Conservation (phyloP, 73 alveolate genomes). For the Effrenium voratum region DNA sequence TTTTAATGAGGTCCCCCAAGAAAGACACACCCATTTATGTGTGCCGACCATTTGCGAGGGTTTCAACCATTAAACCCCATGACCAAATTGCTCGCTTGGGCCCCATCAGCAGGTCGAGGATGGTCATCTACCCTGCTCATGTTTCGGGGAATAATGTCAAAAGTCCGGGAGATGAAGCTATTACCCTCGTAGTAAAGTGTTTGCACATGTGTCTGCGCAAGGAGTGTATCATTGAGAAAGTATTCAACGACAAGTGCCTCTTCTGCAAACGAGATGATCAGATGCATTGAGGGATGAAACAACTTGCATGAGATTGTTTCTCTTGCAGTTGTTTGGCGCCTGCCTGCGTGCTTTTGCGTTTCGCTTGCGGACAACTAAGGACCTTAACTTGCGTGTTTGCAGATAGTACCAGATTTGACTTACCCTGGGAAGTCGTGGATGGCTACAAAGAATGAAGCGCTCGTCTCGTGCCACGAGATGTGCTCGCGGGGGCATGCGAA, state of each 20-base stretch:
- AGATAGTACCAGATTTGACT: conserved; percentile 51
- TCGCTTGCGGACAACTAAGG: no score
- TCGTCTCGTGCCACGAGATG: not conserved
- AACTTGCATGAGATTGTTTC: not conserved
- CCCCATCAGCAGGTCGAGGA: no score
- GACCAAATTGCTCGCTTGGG: no score
- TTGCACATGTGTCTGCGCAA: no score
- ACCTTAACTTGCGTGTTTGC: conserved; percentile 87
- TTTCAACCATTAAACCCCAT: no score
- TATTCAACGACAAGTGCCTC: conserved; percentile 58
- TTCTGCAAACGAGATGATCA: not conserved
- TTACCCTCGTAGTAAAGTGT: no score
- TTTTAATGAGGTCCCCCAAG: no score
- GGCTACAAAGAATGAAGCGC: conserved; percentile 38
- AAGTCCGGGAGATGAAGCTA: no score
- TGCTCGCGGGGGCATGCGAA: not conserved
- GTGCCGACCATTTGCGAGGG: no score
- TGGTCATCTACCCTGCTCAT: no score
- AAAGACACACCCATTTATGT: no score
- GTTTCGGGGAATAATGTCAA: no score
- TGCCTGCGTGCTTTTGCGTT: not conserved
- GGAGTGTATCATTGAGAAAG: conserved; percentile 80
- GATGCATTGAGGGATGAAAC: not conserved
- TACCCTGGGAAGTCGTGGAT: conserved; percentile 72
- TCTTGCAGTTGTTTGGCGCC: not conserved